phyloP scores from a whole-genome alignment of 2,329 filamentous ascomycete species.

The Cladosporium sp. region DNA sequence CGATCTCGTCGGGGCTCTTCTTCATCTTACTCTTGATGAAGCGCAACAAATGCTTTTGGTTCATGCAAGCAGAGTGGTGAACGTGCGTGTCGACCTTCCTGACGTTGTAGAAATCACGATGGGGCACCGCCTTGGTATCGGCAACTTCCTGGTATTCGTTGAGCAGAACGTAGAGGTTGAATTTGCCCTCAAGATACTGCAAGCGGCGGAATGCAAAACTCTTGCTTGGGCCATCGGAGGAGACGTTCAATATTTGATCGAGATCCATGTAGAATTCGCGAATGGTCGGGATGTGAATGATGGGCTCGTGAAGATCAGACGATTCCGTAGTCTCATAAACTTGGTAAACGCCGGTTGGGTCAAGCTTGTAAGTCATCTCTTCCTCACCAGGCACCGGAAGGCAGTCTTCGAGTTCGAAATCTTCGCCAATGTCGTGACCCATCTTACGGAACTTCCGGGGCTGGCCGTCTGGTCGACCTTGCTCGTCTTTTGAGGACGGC shows the following conservation, averaged over 20 bases:
- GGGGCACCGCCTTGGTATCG: conserved; percentile 95
- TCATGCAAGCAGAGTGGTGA: conserved; percentile 99
- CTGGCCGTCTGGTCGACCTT: conserved; percentile 10
- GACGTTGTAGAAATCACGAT: conserved; percentile 98
- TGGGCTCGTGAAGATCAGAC: conserved; percentile 60
- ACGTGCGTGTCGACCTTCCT: conserved; percentile 98
- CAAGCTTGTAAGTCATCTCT: conserved; percentile 72
- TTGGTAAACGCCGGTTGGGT: conserved; percentile 84
- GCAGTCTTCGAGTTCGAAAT: conserved; percentile 79
- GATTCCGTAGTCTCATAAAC: conserved; percentile 72
- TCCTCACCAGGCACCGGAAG: conserved; percentile 68
- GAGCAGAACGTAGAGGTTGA: conserved; percentile 86
- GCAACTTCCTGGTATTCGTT: conserved; percentile 98
- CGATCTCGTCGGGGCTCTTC: conserved; percentile 90
- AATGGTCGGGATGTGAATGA: conserved; percentile 82
- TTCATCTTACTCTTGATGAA: conserved; percentile 99
- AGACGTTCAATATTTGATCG: conserved; percentile 80
- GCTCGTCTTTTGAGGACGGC: conserved; percentile 26
- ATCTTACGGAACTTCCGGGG: conserved; percentile 66
- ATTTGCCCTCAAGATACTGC: conserved; percentile 95
- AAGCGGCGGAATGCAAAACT: conserved; percentile 93
- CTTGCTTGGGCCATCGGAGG: conserved; percentile 92
- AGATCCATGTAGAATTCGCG: conserved; percentile 95
- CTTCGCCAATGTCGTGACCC: conserved; percentile 84
- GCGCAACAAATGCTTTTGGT: conserved; percentile 94